Conservation (phyloP, 2,329 filamentous ascomycete genomes). For the Colletotrichum kahawae region DNA sequence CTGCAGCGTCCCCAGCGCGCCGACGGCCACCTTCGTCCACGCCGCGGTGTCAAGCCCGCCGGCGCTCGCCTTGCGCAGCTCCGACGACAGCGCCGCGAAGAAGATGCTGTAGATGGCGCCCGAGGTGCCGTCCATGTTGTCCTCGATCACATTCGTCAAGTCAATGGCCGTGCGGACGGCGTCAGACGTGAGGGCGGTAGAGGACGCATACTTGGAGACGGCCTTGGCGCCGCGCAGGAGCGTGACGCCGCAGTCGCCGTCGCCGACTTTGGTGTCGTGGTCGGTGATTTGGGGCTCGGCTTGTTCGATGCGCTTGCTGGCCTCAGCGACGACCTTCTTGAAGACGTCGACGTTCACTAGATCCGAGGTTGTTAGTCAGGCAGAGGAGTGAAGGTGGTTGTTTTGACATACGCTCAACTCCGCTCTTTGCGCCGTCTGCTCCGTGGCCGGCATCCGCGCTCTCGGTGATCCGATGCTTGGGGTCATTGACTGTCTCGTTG, state of each 20-base stretch:
- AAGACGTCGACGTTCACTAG: conserved; percentile 1
- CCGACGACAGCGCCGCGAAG: conserved; percentile 67
- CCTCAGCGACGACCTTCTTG: conserved; percentile 5
- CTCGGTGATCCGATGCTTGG: conserved; percentile 65
- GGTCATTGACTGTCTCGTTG: conserved; percentile 37
- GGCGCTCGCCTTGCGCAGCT: neutral
- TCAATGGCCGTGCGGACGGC: conserved; percentile 41
- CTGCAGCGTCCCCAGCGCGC: conserved; percentile 25
- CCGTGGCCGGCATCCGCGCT: conserved; percentile 53
- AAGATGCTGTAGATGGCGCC: conserved; percentile 81
- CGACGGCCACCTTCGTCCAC: neutral
- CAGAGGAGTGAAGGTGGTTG: accelerated
- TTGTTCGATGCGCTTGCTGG: conserved; percentile 40
- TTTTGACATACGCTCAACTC: conserved; percentile 23
- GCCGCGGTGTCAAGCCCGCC: neutral
- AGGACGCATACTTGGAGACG: conserved; percentile 60
- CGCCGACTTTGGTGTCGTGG: conserved; percentile 36
- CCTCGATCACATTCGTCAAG: conserved; percentile 59
- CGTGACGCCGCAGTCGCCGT: conserved; percentile 38
- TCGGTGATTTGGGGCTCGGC: conserved; percentile 34
- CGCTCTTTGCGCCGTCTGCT: conserved; percentile 46
- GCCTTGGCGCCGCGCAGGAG: conserved; percentile 57
- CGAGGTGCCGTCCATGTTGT: conserved; percentile 75
- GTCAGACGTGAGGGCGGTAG: conserved; percentile 43
- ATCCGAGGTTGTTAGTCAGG: neutral